These are phyloP conservation scores for Lignosus rhinocerotis DNA, from an alignment of 1,284 basidiomycete species.

Conservation along the genomic window DNA sequence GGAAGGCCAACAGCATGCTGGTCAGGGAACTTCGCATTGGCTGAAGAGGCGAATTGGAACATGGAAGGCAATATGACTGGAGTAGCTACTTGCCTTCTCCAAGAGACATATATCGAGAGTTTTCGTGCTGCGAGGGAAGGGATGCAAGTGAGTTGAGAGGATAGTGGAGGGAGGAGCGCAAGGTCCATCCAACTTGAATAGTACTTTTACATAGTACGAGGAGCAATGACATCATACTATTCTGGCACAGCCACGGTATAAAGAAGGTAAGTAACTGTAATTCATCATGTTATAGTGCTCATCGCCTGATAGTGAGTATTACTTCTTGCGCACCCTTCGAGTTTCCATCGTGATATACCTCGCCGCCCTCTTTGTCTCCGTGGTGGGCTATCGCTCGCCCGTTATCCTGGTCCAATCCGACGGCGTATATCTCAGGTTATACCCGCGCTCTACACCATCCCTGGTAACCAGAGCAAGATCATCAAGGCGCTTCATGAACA, in stretches of 20 bases:
- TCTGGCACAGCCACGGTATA: background rate
- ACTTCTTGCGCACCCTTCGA: background rate
- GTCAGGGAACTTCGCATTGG: slow-evolving; percentile 32
- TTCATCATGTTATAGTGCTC: too few relatives aligned
- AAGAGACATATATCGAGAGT: background rate
- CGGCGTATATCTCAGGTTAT: background rate
- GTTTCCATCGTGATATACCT: background rate
- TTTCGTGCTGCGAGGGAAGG: background rate
- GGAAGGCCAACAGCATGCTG: slow-evolving; percentile 25
- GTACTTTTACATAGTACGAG: background rate
- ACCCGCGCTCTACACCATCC: background rate
- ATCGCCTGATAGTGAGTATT: too few relatives aligned
- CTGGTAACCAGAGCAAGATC: background rate
- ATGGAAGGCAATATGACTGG: background rate
- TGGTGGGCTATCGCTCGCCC: background rate
- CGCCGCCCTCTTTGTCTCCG: too few relatives aligned
- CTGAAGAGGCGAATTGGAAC: slow-evolving; percentile 9
- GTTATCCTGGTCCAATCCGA: background rate
- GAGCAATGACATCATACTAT: background rate
- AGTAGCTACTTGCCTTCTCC: background rate
- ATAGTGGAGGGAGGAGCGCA: background rate
- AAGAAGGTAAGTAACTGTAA: too few relatives aligned
- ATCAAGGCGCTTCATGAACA: slow-evolving; percentile 5
- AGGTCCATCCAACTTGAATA: too few relatives aligned
- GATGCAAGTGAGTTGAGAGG: background rate